Evolutionary conservation across 306 rosid species (phyloP).

Genomic region (Rubus idaeus): DNA sequence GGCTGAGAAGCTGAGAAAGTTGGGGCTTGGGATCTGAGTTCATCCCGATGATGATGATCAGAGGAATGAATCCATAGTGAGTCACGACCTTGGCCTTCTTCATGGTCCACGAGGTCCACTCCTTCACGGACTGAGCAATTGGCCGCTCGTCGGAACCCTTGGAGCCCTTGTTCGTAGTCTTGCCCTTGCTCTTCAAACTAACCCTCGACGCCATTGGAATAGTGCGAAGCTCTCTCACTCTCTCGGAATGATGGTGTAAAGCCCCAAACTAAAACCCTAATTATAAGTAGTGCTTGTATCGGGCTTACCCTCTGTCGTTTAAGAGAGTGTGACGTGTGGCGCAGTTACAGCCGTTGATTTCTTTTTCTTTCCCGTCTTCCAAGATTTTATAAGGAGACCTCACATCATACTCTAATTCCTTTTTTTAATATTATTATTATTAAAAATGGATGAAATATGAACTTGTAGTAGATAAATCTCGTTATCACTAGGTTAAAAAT

Average conservation of each 20-base stretch:
- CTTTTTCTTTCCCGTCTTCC: not conserved
- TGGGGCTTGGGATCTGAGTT: constrained; percentile 91
- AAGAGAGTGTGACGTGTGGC: not conserved
- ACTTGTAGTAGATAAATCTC: not conserved
- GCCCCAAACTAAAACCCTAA: constrained; percentile 8
- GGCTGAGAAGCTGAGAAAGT: constrained; percentile 88
- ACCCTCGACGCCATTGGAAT: constrained; percentile 70
- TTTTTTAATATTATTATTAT: not conserved
- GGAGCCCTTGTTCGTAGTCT: constrained; percentile 49
- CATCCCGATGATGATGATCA: constrained; percentile 89
- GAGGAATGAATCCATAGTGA: constrained; percentile 91
- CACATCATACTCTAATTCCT: no score
- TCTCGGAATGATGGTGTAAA: not conserved
- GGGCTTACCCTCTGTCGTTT: not conserved
- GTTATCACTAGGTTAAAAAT: no score
- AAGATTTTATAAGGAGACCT: not conserved
- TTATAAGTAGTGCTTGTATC: not conserved
- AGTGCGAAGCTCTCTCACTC: not conserved
- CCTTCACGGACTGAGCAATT: constrained; percentile 45
- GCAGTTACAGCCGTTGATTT: not conserved
- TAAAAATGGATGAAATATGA: not conserved
- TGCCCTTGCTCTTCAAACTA: constrained; percentile 73
- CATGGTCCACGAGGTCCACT: constrained; percentile 80
- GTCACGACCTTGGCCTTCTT: constrained; percentile 78
- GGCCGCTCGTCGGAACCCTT: constrained; percentile 52